phyloP scores from a whole-genome alignment of 2,329 filamentous ascomycete genomes.

The Diplodia mutila region DNA sequence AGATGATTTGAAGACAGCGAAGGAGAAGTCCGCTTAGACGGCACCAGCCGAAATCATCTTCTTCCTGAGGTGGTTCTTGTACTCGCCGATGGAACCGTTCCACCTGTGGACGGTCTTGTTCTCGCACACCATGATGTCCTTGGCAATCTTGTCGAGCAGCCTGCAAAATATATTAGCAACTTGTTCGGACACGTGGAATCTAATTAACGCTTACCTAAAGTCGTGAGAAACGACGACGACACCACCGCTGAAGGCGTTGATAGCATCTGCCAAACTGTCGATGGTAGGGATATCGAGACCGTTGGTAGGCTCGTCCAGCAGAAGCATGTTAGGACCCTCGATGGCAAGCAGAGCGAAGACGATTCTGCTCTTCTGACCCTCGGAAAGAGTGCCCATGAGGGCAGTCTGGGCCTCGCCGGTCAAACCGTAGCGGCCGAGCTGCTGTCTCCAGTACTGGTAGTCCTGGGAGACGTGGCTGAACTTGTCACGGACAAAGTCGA shows the following conservation, averaged over 20 bases:
- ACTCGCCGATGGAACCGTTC: slow-evolving; percentile 87
- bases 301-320: slow-evolving; percentile 99
- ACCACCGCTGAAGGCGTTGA: slow-evolving; percentile 94
- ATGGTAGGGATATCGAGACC: slow-evolving; percentile 99
- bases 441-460: slow-evolving; percentile 99
- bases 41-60: slow-evolving; percentile 93
- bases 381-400: slow-evolving; percentile 95
- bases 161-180: slow-evolving; percentile 57
- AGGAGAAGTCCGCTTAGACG: slow-evolving; percentile 63
- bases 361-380: slow-evolving; percentile 97
- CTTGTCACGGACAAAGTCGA: slow-evolving; percentile 98
- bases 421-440: slow-evolving; percentile 92
- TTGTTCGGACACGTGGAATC: not conserved
- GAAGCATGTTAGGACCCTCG: slow-evolving; percentile 93
- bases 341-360: slow-evolving; percentile 97
- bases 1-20: not conserved
- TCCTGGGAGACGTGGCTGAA: slow-evolving; percentile 88
- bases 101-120: slow-evolving; percentile 91
- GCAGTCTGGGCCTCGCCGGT: slow-evolving; percentile 93
- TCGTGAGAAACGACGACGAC: slow-evolving; percentile 98
- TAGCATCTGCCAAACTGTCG: slow-evolving; percentile 94
- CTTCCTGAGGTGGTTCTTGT: slow-evolving; percentile 99
- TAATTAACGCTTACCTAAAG: slow-evolving; percentile 74
- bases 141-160: slow-evolving; percentile 98
- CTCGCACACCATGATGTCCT: slow-evolving; percentile 99